Conservation (phyloP, 2,329 filamentous ascomycete genomes). For the Dendrostoma leiphaemia region DNA sequence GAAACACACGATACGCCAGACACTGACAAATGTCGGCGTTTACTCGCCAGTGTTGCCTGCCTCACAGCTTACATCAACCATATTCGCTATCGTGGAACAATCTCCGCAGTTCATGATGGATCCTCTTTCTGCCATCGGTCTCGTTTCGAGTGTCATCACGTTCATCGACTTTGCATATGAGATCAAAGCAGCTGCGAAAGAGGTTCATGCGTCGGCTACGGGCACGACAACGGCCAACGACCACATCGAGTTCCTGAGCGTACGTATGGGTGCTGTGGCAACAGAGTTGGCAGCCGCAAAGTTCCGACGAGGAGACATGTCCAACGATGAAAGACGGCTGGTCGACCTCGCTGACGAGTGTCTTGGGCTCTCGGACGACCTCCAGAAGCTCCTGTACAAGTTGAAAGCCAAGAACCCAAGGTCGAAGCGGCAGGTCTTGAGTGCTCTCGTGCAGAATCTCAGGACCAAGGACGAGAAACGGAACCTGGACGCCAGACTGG, state of each 20-base stretch:
- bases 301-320: background rate
- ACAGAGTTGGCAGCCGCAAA: background rate
- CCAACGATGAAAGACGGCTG: background rate
- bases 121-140: slow-evolving; percentile 7
- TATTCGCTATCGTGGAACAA: too few relatives aligned
- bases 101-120: too few relatives aligned
- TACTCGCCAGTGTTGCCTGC: too few relatives aligned
- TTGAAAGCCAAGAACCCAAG: slow-evolving; percentile 41
- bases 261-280: background rate
- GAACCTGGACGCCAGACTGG: background rate
- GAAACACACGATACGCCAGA: too few relatives aligned
- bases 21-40: too few relatives aligned
- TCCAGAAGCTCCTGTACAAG: slow-evolving; percentile 29
- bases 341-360: background rate
- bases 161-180: slow-evolving; percentile 10
- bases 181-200: background rate
- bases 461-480: background rate
- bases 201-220: background rate
- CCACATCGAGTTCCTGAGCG: background rate
- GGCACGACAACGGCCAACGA: background rate
- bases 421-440: slow-evolving; percentile 23
- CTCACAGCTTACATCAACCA: too few relatives aligned
- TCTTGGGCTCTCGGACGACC: background rate
- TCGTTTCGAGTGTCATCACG: slow-evolving; percentile 2
- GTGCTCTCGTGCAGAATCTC: background rate